These are phyloP conservation scores for Bacidia gigantensis DNA, from an alignment of 495 filamentous ascomycete genomes.

Conservation along the genomic window DNA sequence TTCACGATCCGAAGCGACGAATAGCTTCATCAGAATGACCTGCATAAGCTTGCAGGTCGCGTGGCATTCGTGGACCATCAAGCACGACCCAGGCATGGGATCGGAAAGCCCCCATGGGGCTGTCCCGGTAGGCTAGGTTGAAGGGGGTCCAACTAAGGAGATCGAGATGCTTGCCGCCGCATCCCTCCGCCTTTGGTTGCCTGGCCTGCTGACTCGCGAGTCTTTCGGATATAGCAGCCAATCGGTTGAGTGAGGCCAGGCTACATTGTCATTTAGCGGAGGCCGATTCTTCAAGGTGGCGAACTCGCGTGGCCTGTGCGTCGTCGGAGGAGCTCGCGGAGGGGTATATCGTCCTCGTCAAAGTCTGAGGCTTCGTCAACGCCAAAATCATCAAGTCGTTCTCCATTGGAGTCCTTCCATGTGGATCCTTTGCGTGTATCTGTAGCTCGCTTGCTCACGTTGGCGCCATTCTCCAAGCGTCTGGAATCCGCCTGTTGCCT, in stretches of 20 bases:
- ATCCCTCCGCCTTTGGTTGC: not conserved
- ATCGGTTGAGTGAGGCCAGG: not conserved
- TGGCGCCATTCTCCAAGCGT: slow-evolving; percentile 20
- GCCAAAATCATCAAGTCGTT: slow-evolving; percentile 75
- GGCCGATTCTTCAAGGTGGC: not conserved
- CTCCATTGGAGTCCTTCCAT: slow-evolving; percentile 80
- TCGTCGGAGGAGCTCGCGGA: slow-evolving; percentile 42
- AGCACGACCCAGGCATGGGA: not conserved
- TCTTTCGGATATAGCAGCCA: not conserved
- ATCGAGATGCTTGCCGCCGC: not conserved
- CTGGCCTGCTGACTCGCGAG: not conserved
- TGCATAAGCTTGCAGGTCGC: slow-evolving; percentile 2
- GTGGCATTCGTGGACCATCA: not conserved
- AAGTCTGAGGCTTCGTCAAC: slow-evolving; percentile 75
- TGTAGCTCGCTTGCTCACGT: slow-evolving; percentile 25
- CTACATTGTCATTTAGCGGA: not conserved
- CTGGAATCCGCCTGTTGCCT: slow-evolving; percentile 42
- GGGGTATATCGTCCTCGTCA: slow-evolving; percentile 68
- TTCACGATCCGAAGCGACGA: not conserved
- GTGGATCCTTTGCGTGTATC: slow-evolving; percentile 41
- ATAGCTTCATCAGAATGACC: slow-evolving; percentile 2
- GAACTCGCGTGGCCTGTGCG: not conserved
- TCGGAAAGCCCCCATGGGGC: not conserved
- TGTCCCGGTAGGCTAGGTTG: slow-evolving; percentile 3
- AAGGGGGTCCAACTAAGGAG: not conserved